Base-by-base conservation (phyloP, 2,329 filamentous ascomycete genomes). In the Hypoxylon sp. region DNA sequence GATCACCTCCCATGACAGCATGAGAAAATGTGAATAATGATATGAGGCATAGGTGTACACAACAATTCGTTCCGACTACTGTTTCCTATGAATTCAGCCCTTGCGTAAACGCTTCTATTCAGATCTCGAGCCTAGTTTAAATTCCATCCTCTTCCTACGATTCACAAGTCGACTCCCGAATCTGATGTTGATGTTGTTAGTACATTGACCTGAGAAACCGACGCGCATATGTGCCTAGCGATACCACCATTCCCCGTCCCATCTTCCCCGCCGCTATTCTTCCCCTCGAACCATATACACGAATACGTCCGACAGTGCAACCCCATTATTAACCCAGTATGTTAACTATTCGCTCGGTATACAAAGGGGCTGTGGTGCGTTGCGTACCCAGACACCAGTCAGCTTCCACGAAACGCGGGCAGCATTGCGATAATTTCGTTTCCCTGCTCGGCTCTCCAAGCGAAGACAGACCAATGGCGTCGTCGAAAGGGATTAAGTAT, bases 121-220 rank as follows among this genome's bases (percentile, higher is more conserved):
- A 67, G 50, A 66, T 66, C 51, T 54, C 32, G 6, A 24, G 8
- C 29, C 53, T 46, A 39, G 19, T 32, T n/a, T 5, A 51, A 31
- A 65, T 55, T 8, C 11, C 24, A 46, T 13, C 55, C 44, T 47
- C 47, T 29, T 7, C 21, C 17, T 24, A 57, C 44, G 53, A 63
- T 60, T 55, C 15, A 11, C 29, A 17, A 32, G 21, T 57, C 48
- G 17, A 27, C 57, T 31, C 7, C 39, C 54, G 17, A 21, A 17
- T 59, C 24, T 35, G 19, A 11, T 17, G 17, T 29, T 7, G 17
- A 44, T 44, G 17, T 6, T 11, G 2, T 17, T 21, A 6, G 35
- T 13, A 13, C 3, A 42, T 19, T 7, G 39, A 44, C 6, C 6
- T n/a, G 6, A 10, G 39, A 17, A 21, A 19, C 39, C n/a, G 15